phyloP scores from a whole-genome alignment of 805 yeast species.

The Clavispora fructus region DNA sequence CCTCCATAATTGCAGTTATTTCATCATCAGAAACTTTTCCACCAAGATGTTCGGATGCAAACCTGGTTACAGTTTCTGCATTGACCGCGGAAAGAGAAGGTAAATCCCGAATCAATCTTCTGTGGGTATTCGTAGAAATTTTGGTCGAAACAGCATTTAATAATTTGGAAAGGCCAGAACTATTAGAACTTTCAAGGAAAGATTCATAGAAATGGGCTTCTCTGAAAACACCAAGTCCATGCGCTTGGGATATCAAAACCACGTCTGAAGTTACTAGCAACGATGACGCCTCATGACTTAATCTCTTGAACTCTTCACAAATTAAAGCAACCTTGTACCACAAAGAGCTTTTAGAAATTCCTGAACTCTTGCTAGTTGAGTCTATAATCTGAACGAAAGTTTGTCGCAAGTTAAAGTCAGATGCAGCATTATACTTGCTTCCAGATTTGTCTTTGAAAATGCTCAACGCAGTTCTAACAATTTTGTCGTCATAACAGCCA shows the following conservation, averaged over 20 bases:
- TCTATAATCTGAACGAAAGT: conserved; percentile 12
- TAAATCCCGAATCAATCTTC: conserved; percentile 18
- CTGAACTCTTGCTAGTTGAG: conserved; percentile 11
- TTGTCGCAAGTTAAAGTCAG: conserved; percentile 19
- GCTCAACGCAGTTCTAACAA: conserved; percentile 48
- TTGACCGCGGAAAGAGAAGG: conserved; percentile 9
- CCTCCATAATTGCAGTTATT: conserved; percentile 14
- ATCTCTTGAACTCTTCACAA: conserved; percentile 64
- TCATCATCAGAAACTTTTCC: conserved; percentile 23
- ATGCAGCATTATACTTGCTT: conserved; percentile 5
- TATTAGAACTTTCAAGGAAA: conserved; percentile 12
- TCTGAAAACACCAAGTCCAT: conserved; percentile 29
- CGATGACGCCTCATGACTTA: conserved; percentile 55
- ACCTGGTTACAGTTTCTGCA: conserved; percentile 14
- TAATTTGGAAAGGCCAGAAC: conserved; percentile 14
- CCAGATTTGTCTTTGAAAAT: conserved; percentile 42
- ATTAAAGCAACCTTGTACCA: conserved; percentile 69
- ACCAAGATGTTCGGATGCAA: conserved; percentile 20
- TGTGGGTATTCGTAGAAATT: conserved; percentile 27
- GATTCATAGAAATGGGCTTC: conserved; percentile 29
- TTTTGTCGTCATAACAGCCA: conserved; percentile 42
- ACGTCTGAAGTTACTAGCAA: conserved; percentile 10
- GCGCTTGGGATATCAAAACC: conserved; percentile 24
- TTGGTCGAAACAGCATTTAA: conserved; percentile 18
- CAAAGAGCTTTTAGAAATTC: conserved; percentile 39